Evolutionary conservation across 2,329 filamentous ascomycete genomes (phyloP), one percentile per base, ranked within the genome.

Genomic region (Aspergillus sp.): DNA sequence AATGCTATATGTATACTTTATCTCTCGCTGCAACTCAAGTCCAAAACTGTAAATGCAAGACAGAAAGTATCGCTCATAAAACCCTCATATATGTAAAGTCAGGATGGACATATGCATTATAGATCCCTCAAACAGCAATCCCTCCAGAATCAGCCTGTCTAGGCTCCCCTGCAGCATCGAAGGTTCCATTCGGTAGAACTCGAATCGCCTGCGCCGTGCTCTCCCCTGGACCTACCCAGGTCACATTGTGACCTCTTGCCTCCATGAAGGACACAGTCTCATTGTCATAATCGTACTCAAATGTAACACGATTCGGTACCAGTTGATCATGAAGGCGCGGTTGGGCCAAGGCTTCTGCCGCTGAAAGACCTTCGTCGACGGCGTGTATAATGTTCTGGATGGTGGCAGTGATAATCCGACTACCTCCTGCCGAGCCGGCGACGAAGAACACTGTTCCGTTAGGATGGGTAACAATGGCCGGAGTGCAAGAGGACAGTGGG

Each of bases 261-360:
- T 77, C 75, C 83, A 96, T 83, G 62, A 83, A 88, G 2, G 80
- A 84, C 5, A 86, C 85, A 0, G 87, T 90, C 1, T 67, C 71
- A 63, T 89, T 88, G 66, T 90, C 83, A 66, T 90, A 96, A 0
- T 74, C 74, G 32, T 85, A 86, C 76, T 96, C 92, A 56, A 95
- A 88, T 0, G 78, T 79, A 1, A 88, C 83, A 52, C 78, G 76
- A 67, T 92, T 88, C 0, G 92, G 92, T 56, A 92, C 80, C 8
- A 96, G 80, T 77, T 96, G 92, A 71, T 96, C 91, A 70, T 96
- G 92, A 21, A 96, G 77, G 8, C 92, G 81, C 0, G 90, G 90
- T 68, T 83, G 75, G 0, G 80, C 81, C 13, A 96, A 80, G 0
- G 91, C 89, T 54, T 89, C 79, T 0, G 78, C 74, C 5, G 88